Conservation (phyloP, 495 filamentous ascomycete genomes). For the Copromyces sp. region DNA sequence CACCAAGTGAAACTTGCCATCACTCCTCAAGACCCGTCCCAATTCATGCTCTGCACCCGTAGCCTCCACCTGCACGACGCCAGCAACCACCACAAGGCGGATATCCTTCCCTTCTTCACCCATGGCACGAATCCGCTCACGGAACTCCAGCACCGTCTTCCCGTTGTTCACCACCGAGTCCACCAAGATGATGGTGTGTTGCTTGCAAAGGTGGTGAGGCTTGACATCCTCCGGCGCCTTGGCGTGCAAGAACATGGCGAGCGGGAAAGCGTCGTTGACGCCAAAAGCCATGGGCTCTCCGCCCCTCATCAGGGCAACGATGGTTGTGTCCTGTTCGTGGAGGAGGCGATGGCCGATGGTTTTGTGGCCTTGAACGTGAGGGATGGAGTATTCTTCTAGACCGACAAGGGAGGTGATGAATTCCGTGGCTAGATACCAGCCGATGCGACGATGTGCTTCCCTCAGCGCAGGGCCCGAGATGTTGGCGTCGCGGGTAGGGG, state of each 20-base stretch:
- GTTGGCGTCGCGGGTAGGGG: constrained; percentile 43
- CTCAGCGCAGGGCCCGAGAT: constrained; percentile 37
- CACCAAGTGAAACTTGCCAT: constrained; percentile 31
- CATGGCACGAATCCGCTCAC: constrained; percentile 38
- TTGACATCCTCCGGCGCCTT: constrained; percentile 35
- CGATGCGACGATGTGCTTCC: constrained; percentile 41
- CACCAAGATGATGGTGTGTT: constrained; percentile 42
- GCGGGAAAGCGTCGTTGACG: constrained; percentile 45
- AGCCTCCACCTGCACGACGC: constrained; percentile 42
- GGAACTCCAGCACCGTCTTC: constrained; percentile 41
- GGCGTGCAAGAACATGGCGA: constrained; percentile 49
- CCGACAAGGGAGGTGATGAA: constrained; percentile 41
- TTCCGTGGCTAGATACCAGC: constrained; percentile 44
- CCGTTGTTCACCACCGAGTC: constrained; percentile 56
- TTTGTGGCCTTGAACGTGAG: constrained; percentile 43
- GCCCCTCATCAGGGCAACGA: constrained; percentile 56
- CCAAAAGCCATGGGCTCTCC: constrained; percentile 60
- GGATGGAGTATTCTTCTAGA: constrained; percentile 41
- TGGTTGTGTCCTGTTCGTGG: constrained; percentile 42
- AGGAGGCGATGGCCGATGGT: constrained; percentile 43
- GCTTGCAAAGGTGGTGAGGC: constrained; percentile 30
- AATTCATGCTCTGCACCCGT: constrained; percentile 18
- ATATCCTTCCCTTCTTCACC: constrained; percentile 16
- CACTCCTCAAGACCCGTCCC: constrained; percentile 14
- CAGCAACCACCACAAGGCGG: constrained; percentile 46